Evolutionary conservation across 176 grass and related monocot genomes (phyloP).

Genomic region (Ensete glaucum): DNA sequence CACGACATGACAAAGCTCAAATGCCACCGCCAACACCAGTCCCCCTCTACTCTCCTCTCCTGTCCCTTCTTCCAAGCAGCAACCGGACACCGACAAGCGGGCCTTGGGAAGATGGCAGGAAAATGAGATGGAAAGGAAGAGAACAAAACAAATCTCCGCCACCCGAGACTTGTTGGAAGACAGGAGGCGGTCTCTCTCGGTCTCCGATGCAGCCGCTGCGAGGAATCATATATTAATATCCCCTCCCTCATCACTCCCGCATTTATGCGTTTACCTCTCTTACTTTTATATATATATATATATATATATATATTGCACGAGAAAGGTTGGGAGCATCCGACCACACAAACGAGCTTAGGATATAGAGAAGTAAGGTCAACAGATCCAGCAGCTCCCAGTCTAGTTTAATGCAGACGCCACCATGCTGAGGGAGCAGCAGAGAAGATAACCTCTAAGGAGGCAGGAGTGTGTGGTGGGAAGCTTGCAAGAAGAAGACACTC

Average conservation of each 20-base stretch:
- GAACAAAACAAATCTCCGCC: background rate
- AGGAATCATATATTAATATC: background rate
- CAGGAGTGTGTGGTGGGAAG: no score
- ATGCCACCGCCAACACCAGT: background rate
- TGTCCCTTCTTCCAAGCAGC: background rate
- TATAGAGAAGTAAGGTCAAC: no score
- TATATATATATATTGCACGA: no score
- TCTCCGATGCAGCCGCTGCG: background rate
- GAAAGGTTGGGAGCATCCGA: no score
- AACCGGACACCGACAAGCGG: background rate
- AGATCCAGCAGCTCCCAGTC: no score
- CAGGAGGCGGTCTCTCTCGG: background rate
- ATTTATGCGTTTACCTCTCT: background rate
- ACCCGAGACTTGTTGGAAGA: background rate
- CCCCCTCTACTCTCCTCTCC: background rate
- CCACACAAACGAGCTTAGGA: no score
- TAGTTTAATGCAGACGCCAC: no score
- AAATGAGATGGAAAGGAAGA: background rate
- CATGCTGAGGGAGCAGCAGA: no score
- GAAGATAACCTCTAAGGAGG: no score
- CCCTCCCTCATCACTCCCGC: background rate
- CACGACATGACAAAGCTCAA: background rate
- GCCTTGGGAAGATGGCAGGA: background rate
- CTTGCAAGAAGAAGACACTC: background rate
- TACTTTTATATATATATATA: background rate